Evolutionary conservation across 1,284 basidiomycete species (phyloP).

Genomic region (Violaceomyces palustris): DNA sequence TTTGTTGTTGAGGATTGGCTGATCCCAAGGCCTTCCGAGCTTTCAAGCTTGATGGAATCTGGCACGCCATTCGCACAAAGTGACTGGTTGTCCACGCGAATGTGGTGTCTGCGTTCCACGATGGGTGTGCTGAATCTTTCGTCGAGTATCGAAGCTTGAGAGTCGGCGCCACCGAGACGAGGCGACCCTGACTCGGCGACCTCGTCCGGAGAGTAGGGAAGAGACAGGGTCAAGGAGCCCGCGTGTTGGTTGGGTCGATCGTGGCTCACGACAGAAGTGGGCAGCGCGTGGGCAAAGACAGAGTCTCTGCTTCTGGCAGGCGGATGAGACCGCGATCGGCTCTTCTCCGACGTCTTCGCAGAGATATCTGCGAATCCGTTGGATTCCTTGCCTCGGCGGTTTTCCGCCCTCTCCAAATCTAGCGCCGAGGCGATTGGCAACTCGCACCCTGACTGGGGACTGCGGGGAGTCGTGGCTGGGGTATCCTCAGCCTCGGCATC

Average conservation of each 20-base stretch:
- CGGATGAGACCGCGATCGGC: background rate
- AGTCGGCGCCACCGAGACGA: conserved; percentile 17
- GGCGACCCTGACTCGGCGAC: no score
- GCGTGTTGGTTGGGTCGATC: conserved; percentile 32
- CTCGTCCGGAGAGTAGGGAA: conserved; percentile 29
- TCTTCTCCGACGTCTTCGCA: background rate
- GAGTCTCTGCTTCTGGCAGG: conserved; percentile 11
- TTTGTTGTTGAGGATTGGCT: no score
- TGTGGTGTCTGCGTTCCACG: conserved; percentile 9
- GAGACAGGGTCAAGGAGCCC: conserved; percentile 33
- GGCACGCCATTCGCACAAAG: no score
- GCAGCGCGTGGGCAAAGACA: conserved; percentile 42
- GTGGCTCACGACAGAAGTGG: conserved; percentile 24
- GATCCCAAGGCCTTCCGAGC: no score
- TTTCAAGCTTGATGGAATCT: no score
- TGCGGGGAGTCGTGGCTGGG: conserved; percentile 34
- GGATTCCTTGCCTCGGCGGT: no score
- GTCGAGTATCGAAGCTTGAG: conserved; percentile 1
- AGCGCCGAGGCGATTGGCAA: conserved; percentile 3
- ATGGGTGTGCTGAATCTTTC: conserved; percentile 17
- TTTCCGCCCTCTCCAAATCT: no score
- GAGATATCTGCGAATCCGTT: no score
- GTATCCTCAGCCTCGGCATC: conserved; percentile 28
- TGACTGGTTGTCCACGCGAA: no score
- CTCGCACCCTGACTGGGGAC: conserved; percentile 27